Conservation (phyloP, 2,329 filamentous ascomycete species). For the Pseudogymnoascus sp. region DNA sequence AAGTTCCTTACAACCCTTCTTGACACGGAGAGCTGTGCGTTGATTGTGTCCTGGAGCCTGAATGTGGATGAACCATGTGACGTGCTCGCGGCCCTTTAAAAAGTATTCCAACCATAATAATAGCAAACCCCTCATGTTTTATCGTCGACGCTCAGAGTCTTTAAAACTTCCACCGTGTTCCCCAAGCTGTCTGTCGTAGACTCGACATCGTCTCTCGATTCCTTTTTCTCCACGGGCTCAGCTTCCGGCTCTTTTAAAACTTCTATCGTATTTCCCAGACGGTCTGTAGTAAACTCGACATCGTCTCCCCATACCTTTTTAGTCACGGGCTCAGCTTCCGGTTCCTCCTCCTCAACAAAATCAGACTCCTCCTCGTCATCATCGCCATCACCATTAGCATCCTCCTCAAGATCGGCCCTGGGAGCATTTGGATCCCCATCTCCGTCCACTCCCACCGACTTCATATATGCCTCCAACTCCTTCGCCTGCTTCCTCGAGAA, state of each 20-base stretch:
- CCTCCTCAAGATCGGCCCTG: conserved; percentile 32
- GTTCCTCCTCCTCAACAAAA: conserved; percentile 23
- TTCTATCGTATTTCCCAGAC: conserved; percentile 23
- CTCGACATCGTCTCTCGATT: conserved; percentile 25
- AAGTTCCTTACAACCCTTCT: neutral
- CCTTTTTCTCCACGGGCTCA: conserved; percentile 6
- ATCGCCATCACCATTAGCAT: conserved; percentile 30
- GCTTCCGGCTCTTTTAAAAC: conserved; percentile 12
- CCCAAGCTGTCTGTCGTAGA: conserved; percentile 25
- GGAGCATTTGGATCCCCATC: conserved; percentile 29
- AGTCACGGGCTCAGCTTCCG: conserved; percentile 10
- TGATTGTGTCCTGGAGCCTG: neutral
- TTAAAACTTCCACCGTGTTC: conserved; percentile 17
- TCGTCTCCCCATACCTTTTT: conserved; percentile 21
- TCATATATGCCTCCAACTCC: conserved; percentile 85
- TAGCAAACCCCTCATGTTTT: conserved; percentile 22
- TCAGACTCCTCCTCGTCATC: conserved; percentile 26
- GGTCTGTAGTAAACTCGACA: conserved; percentile 25
- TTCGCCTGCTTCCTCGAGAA: conserved; percentile 97
- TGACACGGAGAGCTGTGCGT: neutral
- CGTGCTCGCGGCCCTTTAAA: neutral
- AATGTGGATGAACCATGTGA: neutral
- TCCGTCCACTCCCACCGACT: conserved; percentile 53
- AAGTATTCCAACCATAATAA: neutral
- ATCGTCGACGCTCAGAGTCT: conserved; percentile 19